Base-by-base conservation (phyloP, 2,329 filamentous ascomycete genomes). In the Ceratocystis lukuohia region DNA sequence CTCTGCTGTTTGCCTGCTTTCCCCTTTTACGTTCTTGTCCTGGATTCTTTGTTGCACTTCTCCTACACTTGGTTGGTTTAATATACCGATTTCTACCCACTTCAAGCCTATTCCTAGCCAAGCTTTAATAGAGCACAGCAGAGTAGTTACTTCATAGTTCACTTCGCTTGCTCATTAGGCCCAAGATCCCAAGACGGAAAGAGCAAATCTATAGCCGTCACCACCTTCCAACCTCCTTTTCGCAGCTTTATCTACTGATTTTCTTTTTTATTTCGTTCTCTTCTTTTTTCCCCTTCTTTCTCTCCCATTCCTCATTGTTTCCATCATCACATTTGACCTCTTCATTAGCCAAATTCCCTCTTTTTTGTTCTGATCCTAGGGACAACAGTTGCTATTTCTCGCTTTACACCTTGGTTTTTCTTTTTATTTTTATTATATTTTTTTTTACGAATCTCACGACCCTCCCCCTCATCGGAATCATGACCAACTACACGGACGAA, bases 401-500 rank as follows among this genome's bases (percentile, higher is more conserved):
- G 6, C 33, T 65, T 28, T 33, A 17, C 50, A 20, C 44, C 33
- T 50, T 33, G 30, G 44, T 62, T n/a, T 20, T 46, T 20, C 1
- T 41, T 61, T 22, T 41, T 22, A 2, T 22, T 41, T 57, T 5
- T 56, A 20, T 20, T 56, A 22, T 30, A 12, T 50, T 33, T 20
- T 33, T 6, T 65, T 22, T 61, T n/a, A 46, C 53, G 41, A 41
- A 30, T 20, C 22, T 46, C 30, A 65, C 64, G 56, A 46, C 64
- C n/a, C 48, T 37, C 41, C 20, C 50, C 62, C 44, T 56, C 63
- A 59, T 30, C 64, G 25, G 71, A 71, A 74, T 72, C 69, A 72
- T 76, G 72, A 81, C 86, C 59, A 65, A 63, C 61, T 68, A 56
- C 53, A 67, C 68, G 70, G 87, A 89, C 78, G 82, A 83, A 70